Percentiles rank a stretch among this genome's conserved stretches.
These are phyloP conservation scores for Fusarium pilosicola DNA, from an alignment of 2,329 filamentous ascomycete genomes.

Conservation along the genomic window DNA sequence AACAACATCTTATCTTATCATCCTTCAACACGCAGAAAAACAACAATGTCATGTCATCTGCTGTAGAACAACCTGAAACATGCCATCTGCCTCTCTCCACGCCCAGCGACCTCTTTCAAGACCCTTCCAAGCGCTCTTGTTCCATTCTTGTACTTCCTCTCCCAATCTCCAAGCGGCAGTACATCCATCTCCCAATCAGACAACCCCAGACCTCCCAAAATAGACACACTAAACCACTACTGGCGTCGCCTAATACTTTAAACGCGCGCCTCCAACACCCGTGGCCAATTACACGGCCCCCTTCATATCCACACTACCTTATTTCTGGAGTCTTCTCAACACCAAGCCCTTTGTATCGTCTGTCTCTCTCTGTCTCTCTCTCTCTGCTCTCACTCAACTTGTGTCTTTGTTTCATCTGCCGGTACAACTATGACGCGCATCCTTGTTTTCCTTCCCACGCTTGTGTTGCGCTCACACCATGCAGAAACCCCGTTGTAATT, in stretches of 20 bases:
- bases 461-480: slow-evolving; percentile 31
- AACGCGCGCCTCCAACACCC: slow-evolving; percentile 40
- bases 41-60: background rate
- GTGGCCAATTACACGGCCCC: slow-evolving; percentile 30
- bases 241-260: slow-evolving; percentile 38
- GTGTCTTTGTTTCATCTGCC: slow-evolving; percentile 16
- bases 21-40: background rate
- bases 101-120: slow-evolving; percentile 6
- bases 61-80: slow-evolving; percentile 36
- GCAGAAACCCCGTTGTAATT: slow-evolving; percentile 43
- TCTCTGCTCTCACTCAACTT: background rate
- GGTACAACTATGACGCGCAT: slow-evolving; percentile 37
- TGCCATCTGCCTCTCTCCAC: slow-evolving; percentile 35
- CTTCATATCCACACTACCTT: slow-evolving; percentile 16
- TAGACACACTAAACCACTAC: slow-evolving; percentile 35
- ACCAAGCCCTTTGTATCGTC: slow-evolving; percentile 16
- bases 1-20: background rate
- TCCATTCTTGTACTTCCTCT: slow-evolving; percentile 21
- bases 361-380: background rate
- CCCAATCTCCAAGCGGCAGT: slow-evolving; percentile 5
- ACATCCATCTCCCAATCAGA: slow-evolving; percentile 33
- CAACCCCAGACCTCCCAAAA: slow-evolving; percentile 26
- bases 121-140: slow-evolving; percentile 30
- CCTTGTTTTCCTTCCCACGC: slow-evolving; percentile 15
- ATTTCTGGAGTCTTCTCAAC: slow-evolving; percentile 27